Evolutionary conservation across 2,329 filamentous ascomycete species (phyloP).

Genomic region (Diaporthe aspalathi): DNA sequence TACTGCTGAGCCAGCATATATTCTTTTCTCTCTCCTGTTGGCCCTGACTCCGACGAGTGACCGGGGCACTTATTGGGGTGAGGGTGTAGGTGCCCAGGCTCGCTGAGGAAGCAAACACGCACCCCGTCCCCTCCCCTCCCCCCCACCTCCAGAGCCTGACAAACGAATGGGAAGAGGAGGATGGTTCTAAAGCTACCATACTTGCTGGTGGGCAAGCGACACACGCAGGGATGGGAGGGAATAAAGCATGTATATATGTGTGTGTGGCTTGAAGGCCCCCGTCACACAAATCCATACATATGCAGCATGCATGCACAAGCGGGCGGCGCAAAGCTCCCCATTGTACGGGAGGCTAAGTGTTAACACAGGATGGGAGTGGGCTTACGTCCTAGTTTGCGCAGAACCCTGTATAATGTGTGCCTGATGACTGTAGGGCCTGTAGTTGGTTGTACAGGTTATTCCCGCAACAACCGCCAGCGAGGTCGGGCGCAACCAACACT

Average conservation of each 20-base stretch:
- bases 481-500: too few relatives aligned
- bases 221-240: background rate
- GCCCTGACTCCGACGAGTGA: background rate
- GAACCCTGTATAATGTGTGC: background rate
- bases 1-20: background rate
- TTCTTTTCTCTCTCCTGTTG: background rate
- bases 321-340: background rate
- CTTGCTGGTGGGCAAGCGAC: background rate
- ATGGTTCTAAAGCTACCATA: background rate
- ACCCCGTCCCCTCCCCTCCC: background rate
- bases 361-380: background rate
- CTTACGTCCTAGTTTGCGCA: background rate
- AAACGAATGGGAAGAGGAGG: background rate
- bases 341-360: background rate
- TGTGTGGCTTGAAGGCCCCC: conserved; percentile 1
- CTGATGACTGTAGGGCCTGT: background rate
- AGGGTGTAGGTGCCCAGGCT: background rate
- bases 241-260: background rate
- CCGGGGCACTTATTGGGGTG: background rate
- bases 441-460: background rate
- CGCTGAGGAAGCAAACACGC: background rate
- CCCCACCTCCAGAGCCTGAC: too few relatives aligned
- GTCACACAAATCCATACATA: background rate
- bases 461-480: too few relatives aligned
- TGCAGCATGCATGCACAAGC: background rate